Evolutionary conservation across 2,329 filamentous ascomycete genomes (phyloP), one percentile per base, ranked within the genome.

Genomic region (Rugonectria rugulosa): DNA sequence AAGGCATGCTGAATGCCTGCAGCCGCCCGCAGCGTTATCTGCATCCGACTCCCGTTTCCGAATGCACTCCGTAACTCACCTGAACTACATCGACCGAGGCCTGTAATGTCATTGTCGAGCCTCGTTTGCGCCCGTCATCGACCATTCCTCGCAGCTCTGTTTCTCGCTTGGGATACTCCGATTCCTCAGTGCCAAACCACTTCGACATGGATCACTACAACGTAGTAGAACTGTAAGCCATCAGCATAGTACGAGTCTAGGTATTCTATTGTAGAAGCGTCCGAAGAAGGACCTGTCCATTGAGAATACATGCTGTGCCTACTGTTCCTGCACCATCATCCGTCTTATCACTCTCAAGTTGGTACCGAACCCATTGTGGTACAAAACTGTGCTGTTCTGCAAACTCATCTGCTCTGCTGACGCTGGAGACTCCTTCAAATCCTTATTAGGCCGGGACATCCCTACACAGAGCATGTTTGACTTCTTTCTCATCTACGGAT

Each of bases 231-330:
- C n/a, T n/a, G n/a, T n/a, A n/a, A n/a, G n/a, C n/a, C n/a, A n/a
- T n/a, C n/a, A n/a, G n/a, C n/a, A n/a, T n/a, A n/a, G n/a, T n/a
- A n/a, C n/a, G n/a, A n/a, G n/a, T n/a, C n/a, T n/a, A n/a, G n/a
- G n/a, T n/a, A n/a, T n/a, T n/a, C n/a, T n/a, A n/a, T n/a, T 24
- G 42, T 12, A 26, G 51, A 45, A 56, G 53, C 53, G 32, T 47
- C 53, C 47, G 53, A 56, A 43, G 53, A 52, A 52, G 46, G 53
- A 56, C 47, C 47, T n/a, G n/a, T n/a, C n/a, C 53, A 42, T 34
- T 20, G 11, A n/a, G n/a, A n/a, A n/a, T n/a, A n/a, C n/a, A n/a
- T n/a, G n/a, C n/a, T n/a, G n/a, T n/a, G n/a, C n/a, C n/a, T n/a
- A n/a, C n/a, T n/a, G n/a, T n/a, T n/a, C 51, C 37, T 47, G 51